Percentiles rank a stretch among this genome's conserved stretches.
Evolutionary conservation across 75 land plant genomes (phyloP).

Genomic region (Selaginella moellendorffii): DNA sequence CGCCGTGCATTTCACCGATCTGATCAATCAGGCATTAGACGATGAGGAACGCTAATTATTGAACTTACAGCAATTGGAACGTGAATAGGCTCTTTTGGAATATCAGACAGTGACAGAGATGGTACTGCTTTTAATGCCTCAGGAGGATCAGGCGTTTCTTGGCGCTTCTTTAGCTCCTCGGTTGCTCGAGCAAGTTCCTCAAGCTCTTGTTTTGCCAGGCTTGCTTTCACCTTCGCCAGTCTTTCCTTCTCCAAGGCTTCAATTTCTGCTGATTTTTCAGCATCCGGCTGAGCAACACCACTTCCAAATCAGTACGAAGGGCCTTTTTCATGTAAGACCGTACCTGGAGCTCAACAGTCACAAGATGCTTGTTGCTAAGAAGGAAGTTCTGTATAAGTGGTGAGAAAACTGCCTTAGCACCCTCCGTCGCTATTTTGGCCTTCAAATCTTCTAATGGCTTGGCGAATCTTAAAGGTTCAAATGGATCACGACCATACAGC

Average conservation of each 20-base stretch:
- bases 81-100: conserved; percentile 69
- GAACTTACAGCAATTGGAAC: conserved; percentile 65
- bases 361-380: conserved; percentile 74
- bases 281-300: conserved; percentile 99
- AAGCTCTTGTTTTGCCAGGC: conserved; percentile 86
- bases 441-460: conserved; percentile 71
- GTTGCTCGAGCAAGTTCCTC: conserved; percentile 88
- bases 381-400: conserved; percentile 79
- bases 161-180: conserved; percentile 67
- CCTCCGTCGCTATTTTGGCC: conserved; percentile 60
- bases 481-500: conserved; percentile 94
- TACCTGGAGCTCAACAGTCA: conserved; percentile 90
- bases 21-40: conserved; percentile 12
- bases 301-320: no score
- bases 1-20: conserved; percentile 81
- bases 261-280: conserved; percentile 66
- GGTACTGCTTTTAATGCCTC: conserved; percentile 89
- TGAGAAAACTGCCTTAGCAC: conserved; percentile 81
- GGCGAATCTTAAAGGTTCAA: conserved; percentile 89
- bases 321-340: no score
- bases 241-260: conserved; percentile 66
- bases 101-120: conserved; percentile 69
- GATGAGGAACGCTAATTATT: no score
- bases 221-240: conserved; percentile 55
- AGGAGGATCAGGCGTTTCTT: conserved; percentile 97